Conservation (phyloP, 1,284 basidiomycete species). For the Ganoderma lingzhi region DNA sequence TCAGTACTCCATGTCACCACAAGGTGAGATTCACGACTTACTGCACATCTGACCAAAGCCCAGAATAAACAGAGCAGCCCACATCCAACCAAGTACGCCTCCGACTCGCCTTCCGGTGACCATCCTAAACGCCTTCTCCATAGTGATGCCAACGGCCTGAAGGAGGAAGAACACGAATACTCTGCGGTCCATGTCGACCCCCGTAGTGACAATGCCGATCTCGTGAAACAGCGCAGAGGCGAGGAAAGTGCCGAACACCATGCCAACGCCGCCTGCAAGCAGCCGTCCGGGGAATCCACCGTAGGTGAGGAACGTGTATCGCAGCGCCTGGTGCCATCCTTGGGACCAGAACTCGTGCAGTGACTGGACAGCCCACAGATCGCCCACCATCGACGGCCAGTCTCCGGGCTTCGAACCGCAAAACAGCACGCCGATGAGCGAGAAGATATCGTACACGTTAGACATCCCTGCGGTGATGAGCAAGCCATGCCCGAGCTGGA, state of each 20-base stretch:
- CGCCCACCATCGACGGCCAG: constrained; percentile 76
- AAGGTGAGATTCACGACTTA: constrained; percentile 43
- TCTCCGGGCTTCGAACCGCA: constrained; percentile 60
- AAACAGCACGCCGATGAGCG: constrained; percentile 62
- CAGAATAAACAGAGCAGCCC: constrained; percentile 72
- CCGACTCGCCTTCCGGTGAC: constrained; percentile 63
- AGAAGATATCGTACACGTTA: constrained; percentile 65
- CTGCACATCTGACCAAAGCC: constrained; percentile 67
- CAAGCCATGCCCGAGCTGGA: constrained; percentile 68
- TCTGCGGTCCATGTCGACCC: constrained; percentile 59
- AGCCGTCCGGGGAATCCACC: constrained; percentile 69
- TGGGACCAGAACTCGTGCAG: constrained; percentile 75
- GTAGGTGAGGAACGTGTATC: constrained; percentile 71
- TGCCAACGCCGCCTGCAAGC: constrained; percentile 61
- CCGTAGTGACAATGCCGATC: constrained; percentile 66
- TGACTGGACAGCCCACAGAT: constrained; percentile 69
- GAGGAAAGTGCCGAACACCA: constrained; percentile 73
- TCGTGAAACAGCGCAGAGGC: constrained; percentile 82
- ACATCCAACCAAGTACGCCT: constrained; percentile 64
- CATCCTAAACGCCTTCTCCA: constrained; percentile 66
- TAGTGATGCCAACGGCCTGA: constrained; percentile 66
- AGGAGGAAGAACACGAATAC: constrained; percentile 67
- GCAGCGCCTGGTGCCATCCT: constrained; percentile 78
- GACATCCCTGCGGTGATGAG: constrained; percentile 67
- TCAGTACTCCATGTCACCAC: neutral